phyloP scores from a whole-genome alignment of 306 rosid species.

The Sophora flavescens region DNA sequence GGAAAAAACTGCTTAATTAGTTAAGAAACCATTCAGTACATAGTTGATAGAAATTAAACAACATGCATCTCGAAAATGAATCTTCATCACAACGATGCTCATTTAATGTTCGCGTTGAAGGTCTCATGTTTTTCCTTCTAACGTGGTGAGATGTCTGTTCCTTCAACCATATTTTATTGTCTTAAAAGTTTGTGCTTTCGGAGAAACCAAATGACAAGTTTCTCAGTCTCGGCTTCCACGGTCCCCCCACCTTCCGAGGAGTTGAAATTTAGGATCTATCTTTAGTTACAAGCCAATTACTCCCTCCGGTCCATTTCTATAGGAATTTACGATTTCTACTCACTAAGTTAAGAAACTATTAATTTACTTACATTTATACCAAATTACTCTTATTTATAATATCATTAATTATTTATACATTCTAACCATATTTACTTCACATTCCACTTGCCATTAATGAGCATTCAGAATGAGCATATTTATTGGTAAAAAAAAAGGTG shows the following conservation, averaged over 20 bases:
- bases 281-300: constrained; percentile 9
- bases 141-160: constrained; percentile 90
- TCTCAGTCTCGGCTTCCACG: constrained; percentile 46
- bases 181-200: constrained; percentile 51
- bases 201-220: constrained; percentile 51
- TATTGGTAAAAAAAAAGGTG: no score
- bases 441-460: no score
- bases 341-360: no score
- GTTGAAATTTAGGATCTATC: constrained; percentile 3
- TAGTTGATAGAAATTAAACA: constrained; percentile 28
- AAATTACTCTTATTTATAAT: no score
- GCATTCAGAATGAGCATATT: no score
- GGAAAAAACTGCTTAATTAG: not conserved
- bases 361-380: no score
- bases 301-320: no score
- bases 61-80: constrained; percentile 70
- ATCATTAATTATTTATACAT: no score
- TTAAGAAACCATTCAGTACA: not conserved
- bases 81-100: constrained; percentile 67
- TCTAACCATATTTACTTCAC: no score
- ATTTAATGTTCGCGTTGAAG: constrained; percentile 69
- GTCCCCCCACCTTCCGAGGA: constrained; percentile 45
- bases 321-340: no score
- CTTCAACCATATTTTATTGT: constrained; percentile 52
- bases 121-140: constrained; percentile 69